Percentiles rank a stretch among this genome's conserved stretches.
These are phyloP conservation scores for Diddensiella santjacobensis DNA, from an alignment of 805 yeast species.

Conservation along the genomic window DNA sequence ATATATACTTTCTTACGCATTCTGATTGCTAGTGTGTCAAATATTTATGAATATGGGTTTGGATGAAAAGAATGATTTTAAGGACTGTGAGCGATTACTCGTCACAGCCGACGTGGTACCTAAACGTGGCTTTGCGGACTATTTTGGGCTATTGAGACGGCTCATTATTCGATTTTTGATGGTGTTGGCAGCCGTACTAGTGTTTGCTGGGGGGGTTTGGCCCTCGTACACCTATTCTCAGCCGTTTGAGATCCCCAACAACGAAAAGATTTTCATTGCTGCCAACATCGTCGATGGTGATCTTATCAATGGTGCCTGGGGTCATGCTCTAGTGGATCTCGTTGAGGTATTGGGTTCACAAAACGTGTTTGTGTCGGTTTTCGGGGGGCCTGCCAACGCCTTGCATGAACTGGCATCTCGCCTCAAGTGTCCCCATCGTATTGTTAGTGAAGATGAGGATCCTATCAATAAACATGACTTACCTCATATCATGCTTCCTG, in stretches of 20 bases:
- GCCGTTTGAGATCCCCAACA: constrained; percentile 1
- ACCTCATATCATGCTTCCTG: constrained; percentile 1
- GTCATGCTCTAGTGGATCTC: constrained; percentile 12
- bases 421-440: constrained; percentile 9
- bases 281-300: constrained; percentile 16
- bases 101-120: no score
- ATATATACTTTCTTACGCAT: no score
- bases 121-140: no score
- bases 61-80: no score
- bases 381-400: constrained; percentile 13
- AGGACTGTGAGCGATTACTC: no score
- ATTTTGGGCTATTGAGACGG: neutral
- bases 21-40: no score
- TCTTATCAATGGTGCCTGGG: constrained; percentile 14
- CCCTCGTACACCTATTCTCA: constrained; percentile 12
- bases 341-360: constrained; percentile 15
- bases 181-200: constrained; percentile 4
- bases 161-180: neutral
- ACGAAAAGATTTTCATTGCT: constrained; percentile 16
- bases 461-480: constrained; percentile 4
- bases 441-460: constrained; percentile 11
- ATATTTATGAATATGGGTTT: no score
- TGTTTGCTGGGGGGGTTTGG: constrained; percentile 5
- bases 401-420: constrained; percentile 4
- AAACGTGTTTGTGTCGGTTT: constrained; percentile 15